Conservation (phyloP, 305 asterid genomes). For the Plantago rigida region DNA sequence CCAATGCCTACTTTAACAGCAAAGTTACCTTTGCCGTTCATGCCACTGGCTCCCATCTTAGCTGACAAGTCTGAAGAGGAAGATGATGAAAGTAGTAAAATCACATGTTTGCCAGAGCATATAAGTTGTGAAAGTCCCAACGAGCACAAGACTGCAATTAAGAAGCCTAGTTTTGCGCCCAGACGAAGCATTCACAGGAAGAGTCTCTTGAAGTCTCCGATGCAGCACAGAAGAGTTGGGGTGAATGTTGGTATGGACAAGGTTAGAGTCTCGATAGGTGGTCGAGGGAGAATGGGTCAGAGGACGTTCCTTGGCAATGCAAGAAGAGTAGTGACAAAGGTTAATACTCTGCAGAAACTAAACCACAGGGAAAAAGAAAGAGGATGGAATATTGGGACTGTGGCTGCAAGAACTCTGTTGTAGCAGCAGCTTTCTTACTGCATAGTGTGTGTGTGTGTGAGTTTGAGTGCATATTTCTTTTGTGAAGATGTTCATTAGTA, state of each 20-base stretch:
- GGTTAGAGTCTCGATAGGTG: slow-evolving; percentile 79
- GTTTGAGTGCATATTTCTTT: slow-evolving; percentile 3
- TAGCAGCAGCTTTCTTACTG: slow-evolving; percentile 2
- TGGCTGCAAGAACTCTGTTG: slow-evolving; percentile 34
- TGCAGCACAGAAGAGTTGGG: slow-evolving; percentile 64
- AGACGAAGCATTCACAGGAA: slow-evolving; percentile 69
- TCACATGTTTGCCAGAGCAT: slow-evolving; percentile 41
- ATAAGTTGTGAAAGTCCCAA: slow-evolving; percentile 50
- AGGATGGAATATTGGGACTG: slow-evolving; percentile 77
- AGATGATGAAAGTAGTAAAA: slow-evolving; percentile 28
- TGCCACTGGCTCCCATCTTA: slow-evolving; percentile 44
- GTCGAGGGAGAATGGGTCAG: slow-evolving; percentile 60
- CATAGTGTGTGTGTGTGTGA: neutral
- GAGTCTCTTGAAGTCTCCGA: slow-evolving; percentile 52
- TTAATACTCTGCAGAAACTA: slow-evolving; percentile 42
- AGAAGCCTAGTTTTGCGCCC: slow-evolving; percentile 29
- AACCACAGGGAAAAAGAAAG: slow-evolving; percentile 69
- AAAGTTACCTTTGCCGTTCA: slow-evolving; percentile 38
- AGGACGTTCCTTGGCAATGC: slow-evolving; percentile 52
- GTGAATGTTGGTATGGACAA: slow-evolving; percentile 83
- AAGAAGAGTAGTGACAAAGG: slow-evolving; percentile 48
- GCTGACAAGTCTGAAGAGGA: slow-evolving; percentile 28
- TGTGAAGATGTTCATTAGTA: slow-evolving; percentile 11
- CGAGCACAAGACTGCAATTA: slow-evolving; percentile 28
- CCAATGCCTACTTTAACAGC: slow-evolving; percentile 46